phyloP scores from a whole-genome alignment of 345 rosid species.

The Pistacia vera region DNA sequence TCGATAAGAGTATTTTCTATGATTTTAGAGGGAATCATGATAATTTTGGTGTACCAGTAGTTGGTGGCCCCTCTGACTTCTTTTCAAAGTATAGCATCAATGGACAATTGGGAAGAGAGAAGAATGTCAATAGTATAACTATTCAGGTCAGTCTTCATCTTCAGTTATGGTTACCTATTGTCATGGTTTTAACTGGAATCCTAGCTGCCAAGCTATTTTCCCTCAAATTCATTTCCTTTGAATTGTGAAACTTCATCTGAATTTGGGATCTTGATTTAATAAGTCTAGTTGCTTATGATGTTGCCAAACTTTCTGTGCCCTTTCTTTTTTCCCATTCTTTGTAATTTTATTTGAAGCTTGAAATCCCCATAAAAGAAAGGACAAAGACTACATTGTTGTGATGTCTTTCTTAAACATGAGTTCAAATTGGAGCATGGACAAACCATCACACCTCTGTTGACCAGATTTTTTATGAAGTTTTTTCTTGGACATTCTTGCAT shows the following conservation, averaged over 20 bases:
- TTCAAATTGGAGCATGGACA: neutral
- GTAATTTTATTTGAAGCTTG: too few relatives aligned
- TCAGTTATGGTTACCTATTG: neutral
- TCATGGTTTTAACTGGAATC: neutral
- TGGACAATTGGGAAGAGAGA: conserved; percentile 62
- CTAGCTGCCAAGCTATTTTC: neutral
- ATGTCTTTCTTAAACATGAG: neutral
- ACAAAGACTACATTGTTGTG: too few relatives aligned
- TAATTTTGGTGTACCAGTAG: conserved; percentile 76
- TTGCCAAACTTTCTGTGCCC: neutral
- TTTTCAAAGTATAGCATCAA: conserved; percentile 83
- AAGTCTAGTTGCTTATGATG: neutral
- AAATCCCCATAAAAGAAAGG: too few relatives aligned
- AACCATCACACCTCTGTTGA: neutral
- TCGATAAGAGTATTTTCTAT: conserved; percentile 74
- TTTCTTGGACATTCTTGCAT: neutral
- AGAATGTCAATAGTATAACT: conserved; percentile 61
- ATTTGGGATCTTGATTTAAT: neutral
- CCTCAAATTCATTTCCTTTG: conserved; percentile 1
- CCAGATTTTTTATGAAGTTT: neutral
- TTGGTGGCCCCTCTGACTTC: conserved; percentile 74
- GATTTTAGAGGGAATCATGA: conserved; percentile 98
- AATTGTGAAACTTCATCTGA: neutral
- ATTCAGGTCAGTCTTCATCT: conserved; percentile 61
- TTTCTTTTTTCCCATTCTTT: neutral